Evolutionary conservation across 495 filamentous ascomycete genomes (phyloP).

Genomic region (Aspergillus sparsus): DNA sequence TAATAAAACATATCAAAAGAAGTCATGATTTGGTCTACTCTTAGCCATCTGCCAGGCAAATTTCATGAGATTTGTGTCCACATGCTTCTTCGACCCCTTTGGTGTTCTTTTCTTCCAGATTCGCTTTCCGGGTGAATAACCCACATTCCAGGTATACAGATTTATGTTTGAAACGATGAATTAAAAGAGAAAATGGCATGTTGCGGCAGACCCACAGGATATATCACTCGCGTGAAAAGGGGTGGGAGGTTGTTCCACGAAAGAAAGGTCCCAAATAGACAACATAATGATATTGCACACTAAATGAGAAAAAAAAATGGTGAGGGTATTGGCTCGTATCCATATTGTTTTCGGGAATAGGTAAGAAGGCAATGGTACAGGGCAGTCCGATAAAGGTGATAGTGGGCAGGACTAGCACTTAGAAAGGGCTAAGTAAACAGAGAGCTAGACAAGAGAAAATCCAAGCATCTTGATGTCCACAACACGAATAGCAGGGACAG

Average conservation of each 20-base stretch:
- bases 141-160: conserved; percentile 17
- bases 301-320: not conserved
- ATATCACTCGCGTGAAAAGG: conserved; percentile 14
- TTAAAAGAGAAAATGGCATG: conserved; percentile 20
- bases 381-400: conserved; percentile 2
- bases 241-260: conserved; percentile 15
- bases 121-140: not conserved
- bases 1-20: conserved; percentile 9
- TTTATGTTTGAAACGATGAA: conserved; percentile 19
- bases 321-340: conserved; percentile 1
- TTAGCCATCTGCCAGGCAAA: conserved; percentile 11
- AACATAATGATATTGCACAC: conserved; percentile 20
- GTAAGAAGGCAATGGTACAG: conserved; percentile 10
- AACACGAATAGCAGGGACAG: not conserved
- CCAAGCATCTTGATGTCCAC: not conserved
- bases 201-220: conserved; percentile 16
- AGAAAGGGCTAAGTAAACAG: conserved; percentile 6
- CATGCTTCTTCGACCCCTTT: conserved; percentile 9
- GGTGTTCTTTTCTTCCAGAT: not conserved
- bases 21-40: conserved; percentile 21
- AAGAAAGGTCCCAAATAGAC: conserved; percentile 22
- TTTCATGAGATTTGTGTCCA: conserved; percentile 17
- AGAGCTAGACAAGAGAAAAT: conserved; percentile 4
- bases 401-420: not conserved
- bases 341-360: conserved; percentile 14